Conservation (phyloP, 2,329 filamentous ascomycete genomes). For the Stylonectria norvegica region DNA sequence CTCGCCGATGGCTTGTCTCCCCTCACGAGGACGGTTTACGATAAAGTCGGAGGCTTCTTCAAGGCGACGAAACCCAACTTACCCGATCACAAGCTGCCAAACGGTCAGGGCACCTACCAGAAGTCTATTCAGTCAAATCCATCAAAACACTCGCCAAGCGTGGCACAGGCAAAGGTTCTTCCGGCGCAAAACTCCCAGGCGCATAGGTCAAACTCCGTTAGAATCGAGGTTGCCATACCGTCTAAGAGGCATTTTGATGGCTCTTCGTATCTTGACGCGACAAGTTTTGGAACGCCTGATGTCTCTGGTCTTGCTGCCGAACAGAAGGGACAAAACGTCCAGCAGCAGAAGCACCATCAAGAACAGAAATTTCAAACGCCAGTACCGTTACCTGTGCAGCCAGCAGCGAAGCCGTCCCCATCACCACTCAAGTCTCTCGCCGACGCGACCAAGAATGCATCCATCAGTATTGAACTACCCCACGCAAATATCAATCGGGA, state of each 20-base stretch:
- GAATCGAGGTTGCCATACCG: conserved; percentile 48
- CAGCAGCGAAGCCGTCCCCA: conserved; percentile 5
- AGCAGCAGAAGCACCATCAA: too few relatives aligned
- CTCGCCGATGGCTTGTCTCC: conserved; percentile 46
- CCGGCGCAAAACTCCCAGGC: conserved; percentile 28
- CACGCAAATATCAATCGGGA: conserved; percentile 45
- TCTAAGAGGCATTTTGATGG: conserved; percentile 40
- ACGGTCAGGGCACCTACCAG: conserved; percentile 32
- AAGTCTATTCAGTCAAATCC: conserved; percentile 19
- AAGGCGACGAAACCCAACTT: conserved; percentile 36
- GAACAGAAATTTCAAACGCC: conserved; percentile 12
- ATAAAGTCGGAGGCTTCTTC: conserved; percentile 39
- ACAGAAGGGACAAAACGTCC: conserved; percentile 7
- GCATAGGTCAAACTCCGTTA: conserved; percentile 35
- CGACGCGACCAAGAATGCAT: conserved; percentile 17
- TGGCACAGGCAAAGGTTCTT: conserved; percentile 11
- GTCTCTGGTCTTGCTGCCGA: conserved; percentile 9
- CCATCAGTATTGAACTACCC: conserved; percentile 49
- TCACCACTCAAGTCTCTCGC: conserved; percentile 2
- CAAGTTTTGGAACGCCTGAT: conserved; percentile 22
- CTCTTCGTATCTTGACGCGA: conserved; percentile 34
- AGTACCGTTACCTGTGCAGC: conserved; percentile 5
- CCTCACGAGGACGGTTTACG: conserved; percentile 41
- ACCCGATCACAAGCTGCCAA: conserved; percentile 30
- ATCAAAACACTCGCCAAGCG: conserved; percentile 18